phyloP scores from a whole-genome alignment of 2,329 filamentous ascomycete genomes.

The Neocucurbitaria cava region DNA sequence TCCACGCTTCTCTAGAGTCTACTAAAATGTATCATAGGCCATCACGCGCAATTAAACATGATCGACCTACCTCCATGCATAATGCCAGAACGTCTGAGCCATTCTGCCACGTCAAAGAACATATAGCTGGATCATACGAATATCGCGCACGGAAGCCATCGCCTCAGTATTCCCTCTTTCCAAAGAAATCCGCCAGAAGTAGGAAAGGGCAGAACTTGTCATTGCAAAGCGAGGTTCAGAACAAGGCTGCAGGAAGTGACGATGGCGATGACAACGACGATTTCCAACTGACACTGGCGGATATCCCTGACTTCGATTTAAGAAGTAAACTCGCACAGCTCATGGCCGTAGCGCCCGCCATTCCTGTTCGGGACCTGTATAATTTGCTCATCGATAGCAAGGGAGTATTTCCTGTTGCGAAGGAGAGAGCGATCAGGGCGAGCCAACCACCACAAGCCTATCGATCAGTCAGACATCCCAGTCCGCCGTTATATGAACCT shows the following conservation, averaged over 20 bases:
- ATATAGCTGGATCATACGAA: background rate
- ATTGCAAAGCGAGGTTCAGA: background rate
- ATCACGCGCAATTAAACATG: background rate
- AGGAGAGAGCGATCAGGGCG: constrained; percentile 4
- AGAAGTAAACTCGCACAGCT: constrained; percentile 24
- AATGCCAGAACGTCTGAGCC: background rate
- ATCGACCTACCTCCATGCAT: constrained; percentile 3
- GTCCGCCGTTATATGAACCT: background rate
- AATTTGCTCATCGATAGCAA: constrained; percentile 20
- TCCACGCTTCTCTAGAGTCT: background rate
- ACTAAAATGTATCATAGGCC: background rate
- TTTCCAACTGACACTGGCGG: constrained; percentile 10
- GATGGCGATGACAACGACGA: background rate
- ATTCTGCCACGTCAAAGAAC: background rate
- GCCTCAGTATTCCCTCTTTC: background rate
- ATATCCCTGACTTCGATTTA: constrained; percentile 18
- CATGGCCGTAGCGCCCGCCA: constrained; percentile 22
- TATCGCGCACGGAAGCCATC: background rate
- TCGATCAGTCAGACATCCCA: background rate
- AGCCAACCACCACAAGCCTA: background rate
- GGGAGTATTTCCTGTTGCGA: constrained; percentile 8
- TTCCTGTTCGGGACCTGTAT: constrained; percentile 23
- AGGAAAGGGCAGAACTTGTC: background rate
- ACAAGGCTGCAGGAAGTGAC: background rate
- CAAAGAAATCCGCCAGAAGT: background rate